A percentile compares a stretch with the other conserved stretches of the same genome.
phyloP scores from a whole-genome alignment of 805 yeast species.

The Lachancea waltii region DNA sequence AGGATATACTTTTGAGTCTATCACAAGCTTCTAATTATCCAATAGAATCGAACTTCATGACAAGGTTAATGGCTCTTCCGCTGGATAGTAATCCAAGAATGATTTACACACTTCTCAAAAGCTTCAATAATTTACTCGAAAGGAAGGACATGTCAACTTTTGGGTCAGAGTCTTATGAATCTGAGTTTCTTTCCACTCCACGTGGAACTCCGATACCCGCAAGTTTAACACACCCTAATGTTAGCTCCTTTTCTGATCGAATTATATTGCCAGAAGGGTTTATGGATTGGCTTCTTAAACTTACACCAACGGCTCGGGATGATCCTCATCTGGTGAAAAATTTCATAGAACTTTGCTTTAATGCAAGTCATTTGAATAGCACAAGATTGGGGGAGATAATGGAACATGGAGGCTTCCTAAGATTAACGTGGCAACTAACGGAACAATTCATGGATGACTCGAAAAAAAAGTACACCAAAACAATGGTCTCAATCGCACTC shows the following conservation, averaged over 20 bases:
- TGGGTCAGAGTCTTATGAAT: not conserved
- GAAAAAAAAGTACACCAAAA: constrained; percentile 3
- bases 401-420: constrained; percentile 9
- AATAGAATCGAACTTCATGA: not conserved
- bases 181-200: not conserved
- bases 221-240: not conserved
- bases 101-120: constrained; percentile 7
- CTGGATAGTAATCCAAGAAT: not conserved
- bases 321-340: constrained; percentile 27
- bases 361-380: constrained; percentile 19
- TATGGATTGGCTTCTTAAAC: constrained; percentile 19
- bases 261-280: constrained; percentile 12
- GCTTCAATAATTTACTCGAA: constrained; percentile 6
- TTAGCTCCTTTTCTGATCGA: constrained; percentile 6
- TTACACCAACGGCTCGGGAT: constrained; percentile 13
- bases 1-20: constrained; percentile 22
- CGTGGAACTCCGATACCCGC: not conserved
- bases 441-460: constrained; percentile 2
- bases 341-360: constrained; percentile 25
- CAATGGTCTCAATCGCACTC: constrained; percentile 7
- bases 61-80: constrained; percentile 5
- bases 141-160: constrained; percentile 1
- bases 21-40: constrained; percentile 10
- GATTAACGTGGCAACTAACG: constrained; percentile 5
- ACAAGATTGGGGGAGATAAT: constrained; percentile 13